Evolutionary conservation across 331 rosid genomes (phyloP), one percentile per base, ranked within the genome.

Genomic region (Stylosanthes scabra): DNA sequence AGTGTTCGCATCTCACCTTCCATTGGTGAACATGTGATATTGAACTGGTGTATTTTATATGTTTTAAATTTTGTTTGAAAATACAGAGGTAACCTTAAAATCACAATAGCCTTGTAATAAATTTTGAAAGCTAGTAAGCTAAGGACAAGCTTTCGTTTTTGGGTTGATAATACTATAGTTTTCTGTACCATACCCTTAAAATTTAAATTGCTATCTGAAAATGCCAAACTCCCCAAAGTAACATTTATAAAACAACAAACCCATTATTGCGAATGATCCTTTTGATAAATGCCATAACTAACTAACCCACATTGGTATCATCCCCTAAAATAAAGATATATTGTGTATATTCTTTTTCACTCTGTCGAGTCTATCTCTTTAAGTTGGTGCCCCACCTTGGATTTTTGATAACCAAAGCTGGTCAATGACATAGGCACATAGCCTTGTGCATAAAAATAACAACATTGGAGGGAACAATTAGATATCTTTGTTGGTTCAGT

Each of bases 301-400:
- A 74, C 85, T n/a, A 81, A 76, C 74, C 88, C 83, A 0, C 86
- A 60, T 68, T 64, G 72, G 12, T 28, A 69, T 69, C 78, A 64
- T 81, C 78, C 76, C 70, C 31, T 50, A 12, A 29, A 29, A 28
- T 15, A 80, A 12, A 29, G 16, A 28, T 15, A 80, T 68, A 47
- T 60, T 41, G 44, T 12, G 42, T 62, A 27, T 59, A 27, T 59
- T 54, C 49, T 65, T 44, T 5, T 5, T 73, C 47, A 9, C 60
- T 54, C 47, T 9, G 56, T 54, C 2, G 12, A 20, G 2, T 73
- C 59, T 14, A 16, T 55, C 63, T 27, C 29, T 64, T 60, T 37
- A 20, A 62, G 89, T 86, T 74, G 97, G 83, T 83, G 80, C 71
- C 86, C 89, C 85, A 84, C 88, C 57, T 76, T 67, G 72, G 80